Percentiles rank a stretch among this genome's conserved stretches.
These are phyloP conservation scores for Penicillium robsamsonii DNA, from an alignment of 495 filamentous ascomycete genomes.

Conservation along the genomic window DNA sequence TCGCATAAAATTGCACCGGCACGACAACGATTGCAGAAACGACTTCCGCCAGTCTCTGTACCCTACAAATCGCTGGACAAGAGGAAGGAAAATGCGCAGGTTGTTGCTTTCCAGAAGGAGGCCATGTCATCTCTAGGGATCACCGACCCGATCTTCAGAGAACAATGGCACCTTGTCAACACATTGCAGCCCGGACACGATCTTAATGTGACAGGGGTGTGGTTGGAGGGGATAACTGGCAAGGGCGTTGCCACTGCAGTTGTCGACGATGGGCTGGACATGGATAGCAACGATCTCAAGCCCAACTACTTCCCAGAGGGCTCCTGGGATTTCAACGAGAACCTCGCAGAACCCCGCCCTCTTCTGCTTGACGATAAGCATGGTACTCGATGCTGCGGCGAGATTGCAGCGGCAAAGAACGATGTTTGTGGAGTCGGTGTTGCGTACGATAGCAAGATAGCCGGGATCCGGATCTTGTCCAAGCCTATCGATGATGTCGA, in stretches of 20 bases:
- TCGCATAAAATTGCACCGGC: slow-evolving; percentile 74
- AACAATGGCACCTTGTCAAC: slow-evolving; percentile 97
- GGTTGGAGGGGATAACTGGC: slow-evolving; percentile 90
- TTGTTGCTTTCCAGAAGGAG: slow-evolving; percentile 55
- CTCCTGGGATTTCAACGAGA: slow-evolving; percentile 94
- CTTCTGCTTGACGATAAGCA: slow-evolving; percentile 78
- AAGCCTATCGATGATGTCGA: slow-evolving; percentile 88
- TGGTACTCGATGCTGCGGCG: slow-evolving; percentile 91
- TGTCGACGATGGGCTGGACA: slow-evolving; percentile 93
- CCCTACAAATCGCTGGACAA: slow-evolving; percentile 9
- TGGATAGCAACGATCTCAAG: slow-evolving; percentile 93
- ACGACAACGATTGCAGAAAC: slow-evolving; percentile 72
- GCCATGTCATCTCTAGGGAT: slow-evolving; percentile 68
- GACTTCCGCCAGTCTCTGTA: slow-evolving; percentile 52
- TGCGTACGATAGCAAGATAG: slow-evolving; percentile 86
- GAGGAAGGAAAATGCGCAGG: slow-evolving; percentile 40
- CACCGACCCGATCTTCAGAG: slow-evolving; percentile 81
- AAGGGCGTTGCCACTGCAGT: slow-evolving; percentile 86
- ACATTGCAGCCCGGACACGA: slow-evolving; percentile 79
- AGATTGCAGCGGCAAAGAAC: slow-evolving; percentile 87
- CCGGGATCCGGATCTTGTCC: slow-evolving; percentile 87
- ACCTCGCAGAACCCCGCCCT: slow-evolving; percentile 73
- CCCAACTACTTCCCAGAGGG: slow-evolving; percentile 88
- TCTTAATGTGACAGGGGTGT: slow-evolving; percentile 89
- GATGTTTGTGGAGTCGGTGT: slow-evolving; percentile 94